phyloP scores from a whole-genome alignment of 2,329 filamentous ascomycete species.

The Lasiodiplodia citricola region DNA sequence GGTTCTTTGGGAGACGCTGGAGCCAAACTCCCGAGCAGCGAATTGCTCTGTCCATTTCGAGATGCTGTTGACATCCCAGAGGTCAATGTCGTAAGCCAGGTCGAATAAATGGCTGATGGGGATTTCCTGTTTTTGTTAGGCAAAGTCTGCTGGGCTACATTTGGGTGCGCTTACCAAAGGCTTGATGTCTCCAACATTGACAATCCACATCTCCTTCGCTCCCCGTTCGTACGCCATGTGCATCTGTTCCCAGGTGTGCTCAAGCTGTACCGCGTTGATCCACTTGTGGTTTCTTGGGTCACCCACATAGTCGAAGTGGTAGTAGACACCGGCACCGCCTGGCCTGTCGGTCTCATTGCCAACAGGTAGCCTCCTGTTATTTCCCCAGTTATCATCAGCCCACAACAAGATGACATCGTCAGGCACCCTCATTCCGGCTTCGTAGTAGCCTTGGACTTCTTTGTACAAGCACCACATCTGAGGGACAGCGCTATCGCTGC shows the following conservation, averaged over 20 bases:
- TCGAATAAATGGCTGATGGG: conserved; percentile 72
- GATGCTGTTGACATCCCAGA: conserved; percentile 62
- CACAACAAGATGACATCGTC: conserved; percentile 72
- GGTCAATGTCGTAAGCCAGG: conserved; percentile 67
- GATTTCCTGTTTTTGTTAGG: conserved; percentile 52
- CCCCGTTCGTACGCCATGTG: conserved; percentile 64
- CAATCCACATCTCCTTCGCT: conserved; percentile 68
- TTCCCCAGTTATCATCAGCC: conserved; percentile 73
- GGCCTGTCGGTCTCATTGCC: conserved; percentile 63
- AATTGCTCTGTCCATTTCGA: conserved; percentile 62
- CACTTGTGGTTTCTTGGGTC: conserved; percentile 62
- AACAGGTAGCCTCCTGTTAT: conserved; percentile 66
- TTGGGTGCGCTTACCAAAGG: conserved; percentile 50
- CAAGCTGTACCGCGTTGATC: conserved; percentile 69
- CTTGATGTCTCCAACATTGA: conserved; percentile 72
- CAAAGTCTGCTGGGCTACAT: conserved; percentile 9
- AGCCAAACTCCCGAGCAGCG: conserved; percentile 63
- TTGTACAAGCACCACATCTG: conserved; percentile 79
- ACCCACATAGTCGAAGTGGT: conserved; percentile 69
- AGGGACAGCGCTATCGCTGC: conserved; percentile 60
- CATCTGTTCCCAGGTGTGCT: conserved; percentile 71
- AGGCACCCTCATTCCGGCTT: conserved; percentile 65
- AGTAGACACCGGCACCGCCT: conserved; percentile 71
- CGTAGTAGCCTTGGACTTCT: conserved; percentile 73
- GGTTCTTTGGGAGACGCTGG: conserved; percentile 54